Base-by-base conservation (phyloP, 2,329 filamentous ascomycete genomes). In the Aspergillus japonicus region DNA sequence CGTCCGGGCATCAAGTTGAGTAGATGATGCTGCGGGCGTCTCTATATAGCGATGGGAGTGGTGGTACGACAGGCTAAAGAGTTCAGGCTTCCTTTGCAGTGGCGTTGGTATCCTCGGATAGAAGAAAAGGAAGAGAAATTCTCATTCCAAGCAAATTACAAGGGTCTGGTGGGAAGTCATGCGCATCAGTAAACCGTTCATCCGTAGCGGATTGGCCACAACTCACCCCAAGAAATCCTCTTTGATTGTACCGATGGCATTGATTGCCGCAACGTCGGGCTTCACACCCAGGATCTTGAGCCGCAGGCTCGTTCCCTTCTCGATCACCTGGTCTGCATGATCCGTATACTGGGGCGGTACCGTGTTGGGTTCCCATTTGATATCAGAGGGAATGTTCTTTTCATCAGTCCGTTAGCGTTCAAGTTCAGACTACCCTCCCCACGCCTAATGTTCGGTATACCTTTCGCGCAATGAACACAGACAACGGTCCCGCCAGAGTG, bases 301-400 rank as follows among this genome's bases (percentile, higher is more conserved):
- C 50, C 95, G 90, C 64, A 99, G 87, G 69, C 96, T 94, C 16
- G 93, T 96, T 51, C 92, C 92, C 61, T 92, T 92, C 78, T 98
- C 93, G 71, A 99, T 96, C 39, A 92, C 89, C 66, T 93, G 91
- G 66, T 96, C 95, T 63, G 91, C 92, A 70, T 96, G 94, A 76
- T 99, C 94, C 44, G 93, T 96, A 77, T 92, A 99, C 71, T 96
- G 92, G 2, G 94, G 92, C n/a, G 95, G 95, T 42, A 94, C 96
- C 54, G 94, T 93, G 69, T 96, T 96, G 50, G 92, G 90, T 73
- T 97, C 94, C 82, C 91, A 98, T 77, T 92, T 95, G 78, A 97
- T 92, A 64, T 96, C 91, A 65, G 86, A 85, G 1, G 95, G 93
- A 68, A 99, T 97, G 68, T 79, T 77, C 73, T 78, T 54, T 35